These are phyloP conservation scores for Rutstroemia sp. DNA, from an alignment of 2,329 filamentous ascomycete species.

Conservation along the genomic window DNA sequence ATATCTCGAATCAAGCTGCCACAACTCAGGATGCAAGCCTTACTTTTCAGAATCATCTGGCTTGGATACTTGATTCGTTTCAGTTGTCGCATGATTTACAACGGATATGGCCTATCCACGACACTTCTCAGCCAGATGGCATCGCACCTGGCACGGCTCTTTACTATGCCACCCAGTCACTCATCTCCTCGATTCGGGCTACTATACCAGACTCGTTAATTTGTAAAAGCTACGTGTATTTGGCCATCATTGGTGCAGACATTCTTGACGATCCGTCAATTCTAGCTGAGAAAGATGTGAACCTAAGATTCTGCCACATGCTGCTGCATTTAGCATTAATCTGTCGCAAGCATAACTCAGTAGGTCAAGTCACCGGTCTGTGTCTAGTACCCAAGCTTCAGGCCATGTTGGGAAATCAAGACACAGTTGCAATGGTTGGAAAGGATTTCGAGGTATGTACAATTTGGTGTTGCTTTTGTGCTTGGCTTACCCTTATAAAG, in stretches of 20 bases:
- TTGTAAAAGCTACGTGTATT: conserved; percentile 26
- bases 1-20: conserved; percentile 23
- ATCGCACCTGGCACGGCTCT: conserved; percentile 11
- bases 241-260: conserved; percentile 23
- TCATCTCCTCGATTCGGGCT: conserved; percentile 18
- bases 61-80: conserved; percentile 29
- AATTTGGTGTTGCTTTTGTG: not conserved
- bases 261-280: conserved; percentile 16
- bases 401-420: conserved; percentile 9
- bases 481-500: conserved; percentile 17
- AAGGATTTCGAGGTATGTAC: conserved; percentile 25
- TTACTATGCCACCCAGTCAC: conserved; percentile 18
- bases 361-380: conserved; percentile 15
- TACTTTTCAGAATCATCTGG: conserved; percentile 27
- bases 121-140: conserved; percentile 7
- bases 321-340: conserved; percentile 21
- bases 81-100: conserved; percentile 18
- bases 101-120: conserved; percentile 12
- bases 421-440: conserved; percentile 5
- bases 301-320: conserved; percentile 15
- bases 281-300: conserved; percentile 13
- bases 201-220: conserved; percentile 18
- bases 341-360: conserved; percentile 20
- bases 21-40: conserved; percentile 22
- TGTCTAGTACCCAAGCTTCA: conserved; percentile 21